Conservation (phyloP, 306 rosid genomes). For the Lathyrus aphaca region DNA sequence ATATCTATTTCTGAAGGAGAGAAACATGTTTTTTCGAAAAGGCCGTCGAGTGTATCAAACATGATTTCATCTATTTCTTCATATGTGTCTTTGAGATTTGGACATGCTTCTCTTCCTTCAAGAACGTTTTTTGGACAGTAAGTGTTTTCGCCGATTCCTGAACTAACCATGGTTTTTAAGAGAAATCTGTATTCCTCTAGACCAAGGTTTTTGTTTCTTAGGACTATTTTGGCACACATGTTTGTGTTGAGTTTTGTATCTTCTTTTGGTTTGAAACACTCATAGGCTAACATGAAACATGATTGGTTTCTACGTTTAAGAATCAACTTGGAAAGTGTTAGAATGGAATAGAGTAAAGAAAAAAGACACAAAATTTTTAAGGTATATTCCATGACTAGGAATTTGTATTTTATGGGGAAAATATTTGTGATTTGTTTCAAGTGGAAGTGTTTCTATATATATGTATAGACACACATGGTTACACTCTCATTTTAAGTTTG, state of each 20-base stretch:
- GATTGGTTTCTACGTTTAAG: constrained; percentile 50
- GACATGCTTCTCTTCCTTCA: constrained; percentile 52
- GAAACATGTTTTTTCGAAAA: constrained; percentile 52
- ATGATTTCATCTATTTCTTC: constrained; percentile 72
- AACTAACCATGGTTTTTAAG: constrained; percentile 66
- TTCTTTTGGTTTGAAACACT: constrained; percentile 67
- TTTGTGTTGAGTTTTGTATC: constrained; percentile 57
- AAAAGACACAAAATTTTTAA: constrained; percentile 35
- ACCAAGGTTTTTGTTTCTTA: constrained; percentile 63
- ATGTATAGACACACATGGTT: background rate
- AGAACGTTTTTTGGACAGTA: constrained; percentile 69
- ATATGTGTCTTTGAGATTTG: constrained; percentile 49
- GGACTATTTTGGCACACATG: constrained; percentile 48
- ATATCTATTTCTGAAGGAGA: constrained; percentile 68
- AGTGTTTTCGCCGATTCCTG: constrained; percentile 81
- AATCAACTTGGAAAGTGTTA: constrained; percentile 41
- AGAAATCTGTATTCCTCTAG: constrained; percentile 67
- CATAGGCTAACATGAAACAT: constrained; percentile 78
- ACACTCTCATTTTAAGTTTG: background rate
- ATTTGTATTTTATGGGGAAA: background rate
- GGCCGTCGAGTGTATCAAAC: constrained; percentile 69
- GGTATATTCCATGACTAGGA: constrained; percentile 48
- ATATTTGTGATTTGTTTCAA: constrained; percentile 30
- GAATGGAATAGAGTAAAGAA: constrained; percentile 44
- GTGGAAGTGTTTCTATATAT: constrained; percentile 34